These are phyloP conservation scores for Chimonanthus praecox DNA, from an alignment of 164 flowering plant species.

Conservation along the genomic window DNA sequence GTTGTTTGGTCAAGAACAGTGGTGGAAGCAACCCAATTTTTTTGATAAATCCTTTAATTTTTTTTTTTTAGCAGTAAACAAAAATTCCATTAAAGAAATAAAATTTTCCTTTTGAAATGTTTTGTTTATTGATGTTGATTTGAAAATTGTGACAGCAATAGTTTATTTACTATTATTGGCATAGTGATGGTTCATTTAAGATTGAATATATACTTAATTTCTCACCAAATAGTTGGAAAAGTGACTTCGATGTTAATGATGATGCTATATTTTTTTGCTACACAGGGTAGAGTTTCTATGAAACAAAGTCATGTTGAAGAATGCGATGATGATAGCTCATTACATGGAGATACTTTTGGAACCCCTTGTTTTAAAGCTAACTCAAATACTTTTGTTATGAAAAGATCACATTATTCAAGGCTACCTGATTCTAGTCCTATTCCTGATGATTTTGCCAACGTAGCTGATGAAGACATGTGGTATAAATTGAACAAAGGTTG, in stretches of 20 bases:
- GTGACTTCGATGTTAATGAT: not conserved
- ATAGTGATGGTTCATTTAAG: not conserved
- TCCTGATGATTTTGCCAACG: conserved; percentile 56
- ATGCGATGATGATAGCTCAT: conserved; percentile 22
- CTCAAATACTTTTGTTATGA: conserved; percentile 62
- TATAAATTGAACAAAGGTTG: conserved; percentile 80
- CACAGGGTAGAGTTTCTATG: conserved; percentile 29
- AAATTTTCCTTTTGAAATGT: too few relatives aligned
- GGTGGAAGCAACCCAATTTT: too few relatives aligned
- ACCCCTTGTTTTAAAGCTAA: conserved; percentile 64
- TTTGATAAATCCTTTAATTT: too few relatives aligned
- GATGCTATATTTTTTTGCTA: not conserved
- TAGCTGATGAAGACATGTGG: conserved; percentile 97
- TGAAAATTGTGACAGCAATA: too few relatives aligned
- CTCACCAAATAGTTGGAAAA: not conserved
- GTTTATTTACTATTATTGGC: not conserved
- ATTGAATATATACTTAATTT: not conserved
- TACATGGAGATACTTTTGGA: conserved; percentile 44
- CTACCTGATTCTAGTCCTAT: conserved; percentile 73
- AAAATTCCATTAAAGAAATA: too few relatives aligned
- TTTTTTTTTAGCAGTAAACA: too few relatives aligned
- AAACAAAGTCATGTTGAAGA: conserved; percentile 33
- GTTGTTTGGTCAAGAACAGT: too few relatives aligned
- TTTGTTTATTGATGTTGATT: too few relatives aligned
- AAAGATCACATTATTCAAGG: conserved; percentile 49